Evolutionary conservation across 371 early-diverging fungal species (phyloP).

Genomic region (Mucor mucedo): DNA sequence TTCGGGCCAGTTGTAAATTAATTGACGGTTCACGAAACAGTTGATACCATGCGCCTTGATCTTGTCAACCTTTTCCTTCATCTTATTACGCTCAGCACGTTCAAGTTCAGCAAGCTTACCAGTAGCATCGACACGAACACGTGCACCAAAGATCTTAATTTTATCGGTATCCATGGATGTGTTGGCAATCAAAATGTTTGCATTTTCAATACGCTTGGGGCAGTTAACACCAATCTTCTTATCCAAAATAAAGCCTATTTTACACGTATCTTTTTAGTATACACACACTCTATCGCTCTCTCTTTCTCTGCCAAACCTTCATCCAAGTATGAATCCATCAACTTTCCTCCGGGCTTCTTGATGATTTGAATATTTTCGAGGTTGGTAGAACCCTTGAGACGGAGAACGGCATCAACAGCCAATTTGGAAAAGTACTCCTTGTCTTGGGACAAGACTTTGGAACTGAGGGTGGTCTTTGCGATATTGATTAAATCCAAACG

Average conservation of each 20-base stretch:
- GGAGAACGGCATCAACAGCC: slow-evolving; percentile 97
- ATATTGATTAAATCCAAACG: slow-evolving; percentile 93
- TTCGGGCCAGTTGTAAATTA: slow-evolving; percentile 99
- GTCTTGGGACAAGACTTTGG: slow-evolving; percentile 97
- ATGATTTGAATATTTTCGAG: slow-evolving; percentile 99
- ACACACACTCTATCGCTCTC: neutral
- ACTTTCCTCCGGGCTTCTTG: slow-evolving; percentile 97
- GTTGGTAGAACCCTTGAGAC: slow-evolving; percentile 95
- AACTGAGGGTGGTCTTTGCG: slow-evolving; percentile 98
- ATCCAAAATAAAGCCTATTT: slow-evolving; percentile 92
- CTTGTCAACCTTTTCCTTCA: slow-evolving; percentile 98
- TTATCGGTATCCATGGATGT: slow-evolving; percentile 99
- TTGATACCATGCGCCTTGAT: slow-evolving; percentile 98
- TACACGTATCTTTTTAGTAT: neutral
- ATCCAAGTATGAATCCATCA: slow-evolving; percentile 96
- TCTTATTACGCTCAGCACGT: slow-evolving; percentile 98
- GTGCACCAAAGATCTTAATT: slow-evolving; percentile 99
- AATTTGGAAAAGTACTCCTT: slow-evolving; percentile 97
- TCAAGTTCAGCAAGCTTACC: slow-evolving; percentile 98
- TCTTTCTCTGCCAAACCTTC: slow-evolving; percentile 67
- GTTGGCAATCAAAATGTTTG: slow-evolving; percentile 97
- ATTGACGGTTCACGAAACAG: slow-evolving; percentile 99
- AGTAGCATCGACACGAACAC: slow-evolving; percentile 96
- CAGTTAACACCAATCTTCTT: slow-evolving; percentile 98
- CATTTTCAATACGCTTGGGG: slow-evolving; percentile 95